Evolutionary conservation across 1,284 basidiomycete genomes (phyloP).

Genomic region (Grifola frondosa): DNA sequence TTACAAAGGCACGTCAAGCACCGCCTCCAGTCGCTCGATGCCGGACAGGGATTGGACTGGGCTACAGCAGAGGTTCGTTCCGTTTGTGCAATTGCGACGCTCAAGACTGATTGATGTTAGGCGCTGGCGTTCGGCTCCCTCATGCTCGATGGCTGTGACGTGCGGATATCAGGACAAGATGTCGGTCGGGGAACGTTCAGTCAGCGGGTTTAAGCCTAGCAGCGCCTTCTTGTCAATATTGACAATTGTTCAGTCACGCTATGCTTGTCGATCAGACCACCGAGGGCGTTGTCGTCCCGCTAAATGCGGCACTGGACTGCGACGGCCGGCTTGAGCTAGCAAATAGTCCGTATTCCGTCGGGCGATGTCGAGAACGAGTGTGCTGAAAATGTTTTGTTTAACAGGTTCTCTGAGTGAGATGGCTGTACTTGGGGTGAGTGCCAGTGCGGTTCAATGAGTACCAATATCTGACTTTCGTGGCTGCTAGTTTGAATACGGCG

Average conservation of each 20-base stretch:
- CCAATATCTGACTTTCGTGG: constrained; percentile 10
- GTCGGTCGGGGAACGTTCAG: constrained; percentile 90
- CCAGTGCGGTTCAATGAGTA: constrained; percentile 2
- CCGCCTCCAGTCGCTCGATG: constrained; percentile 69
- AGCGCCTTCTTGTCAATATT: neutral
- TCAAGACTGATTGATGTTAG: constrained; percentile 32
- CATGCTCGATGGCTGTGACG: constrained; percentile 75
- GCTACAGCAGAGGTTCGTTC: constrained; percentile 77
- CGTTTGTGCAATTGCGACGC: too few relatives aligned
- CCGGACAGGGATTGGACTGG: constrained; percentile 77
- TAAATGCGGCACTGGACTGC: constrained; percentile 67
- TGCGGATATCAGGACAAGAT: constrained; percentile 88
- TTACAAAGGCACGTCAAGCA: constrained; percentile 79
- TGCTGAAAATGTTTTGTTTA: constrained; percentile 28
- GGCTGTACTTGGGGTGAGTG: constrained; percentile 77
- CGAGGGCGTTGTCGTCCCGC: constrained; percentile 74
- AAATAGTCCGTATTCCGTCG: constrained; percentile 82
- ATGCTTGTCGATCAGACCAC: constrained; percentile 87
- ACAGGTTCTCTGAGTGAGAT: constrained; percentile 86
- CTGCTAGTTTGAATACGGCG: constrained; percentile 79
- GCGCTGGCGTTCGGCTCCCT: constrained; percentile 85
- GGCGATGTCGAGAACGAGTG: too few relatives aligned
- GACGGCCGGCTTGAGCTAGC: constrained; percentile 79
- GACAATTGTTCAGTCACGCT: constrained; percentile 58
- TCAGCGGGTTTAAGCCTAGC: constrained; percentile 52